These are phyloP conservation scores for Endocladia muricata DNA, from an alignment of 31 red algal genomes.

Conservation along the genomic window DNA sequence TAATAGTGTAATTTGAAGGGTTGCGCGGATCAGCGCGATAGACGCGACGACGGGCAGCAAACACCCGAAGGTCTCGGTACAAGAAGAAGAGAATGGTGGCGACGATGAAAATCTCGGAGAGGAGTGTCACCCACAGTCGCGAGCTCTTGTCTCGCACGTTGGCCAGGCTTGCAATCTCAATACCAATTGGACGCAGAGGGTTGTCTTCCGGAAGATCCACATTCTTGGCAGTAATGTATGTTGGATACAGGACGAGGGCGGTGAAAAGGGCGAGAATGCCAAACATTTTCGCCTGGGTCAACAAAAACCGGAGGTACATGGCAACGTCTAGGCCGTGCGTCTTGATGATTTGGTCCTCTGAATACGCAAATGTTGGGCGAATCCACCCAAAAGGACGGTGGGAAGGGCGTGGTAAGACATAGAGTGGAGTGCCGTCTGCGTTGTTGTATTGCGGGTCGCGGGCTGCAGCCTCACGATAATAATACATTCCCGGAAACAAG, in stretches of 20 bases:
- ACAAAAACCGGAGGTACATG: conserved; percentile 46
- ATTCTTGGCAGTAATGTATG: conserved; percentile 54
- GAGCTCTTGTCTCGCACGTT: conserved; percentile 23
- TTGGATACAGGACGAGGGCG: conserved; percentile 27
- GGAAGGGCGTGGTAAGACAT: not conserved
- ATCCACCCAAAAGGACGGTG: not conserved
- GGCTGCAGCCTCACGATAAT: conserved; percentile 14
- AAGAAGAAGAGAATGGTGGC: conserved; percentile 39
- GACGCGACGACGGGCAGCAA: conserved; percentile 33
- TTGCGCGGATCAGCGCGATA: conserved; percentile 48
- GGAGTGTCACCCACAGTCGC: conserved; percentile 63
- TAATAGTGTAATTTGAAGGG: conserved; percentile 66
- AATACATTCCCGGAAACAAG: conserved; percentile 21
- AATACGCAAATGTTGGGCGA: not conserved
- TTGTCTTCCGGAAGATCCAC: conserved; percentile 6
- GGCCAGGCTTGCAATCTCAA: conserved; percentile 47
- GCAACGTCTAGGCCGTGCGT: conserved; percentile 65
- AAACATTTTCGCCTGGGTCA: conserved; percentile 47
- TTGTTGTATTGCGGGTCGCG: not conserved
- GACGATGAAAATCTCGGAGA: conserved; percentile 59
- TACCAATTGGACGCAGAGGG: conserved; percentile 15
- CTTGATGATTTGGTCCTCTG: not conserved
- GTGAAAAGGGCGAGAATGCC: conserved; percentile 13
- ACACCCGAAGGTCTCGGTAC: conserved; percentile 51
- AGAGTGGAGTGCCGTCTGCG: conserved; percentile 18